phyloP scores from a whole-genome alignment of 768 basidiomycete species.

The Panellus pusillus region DNA sequence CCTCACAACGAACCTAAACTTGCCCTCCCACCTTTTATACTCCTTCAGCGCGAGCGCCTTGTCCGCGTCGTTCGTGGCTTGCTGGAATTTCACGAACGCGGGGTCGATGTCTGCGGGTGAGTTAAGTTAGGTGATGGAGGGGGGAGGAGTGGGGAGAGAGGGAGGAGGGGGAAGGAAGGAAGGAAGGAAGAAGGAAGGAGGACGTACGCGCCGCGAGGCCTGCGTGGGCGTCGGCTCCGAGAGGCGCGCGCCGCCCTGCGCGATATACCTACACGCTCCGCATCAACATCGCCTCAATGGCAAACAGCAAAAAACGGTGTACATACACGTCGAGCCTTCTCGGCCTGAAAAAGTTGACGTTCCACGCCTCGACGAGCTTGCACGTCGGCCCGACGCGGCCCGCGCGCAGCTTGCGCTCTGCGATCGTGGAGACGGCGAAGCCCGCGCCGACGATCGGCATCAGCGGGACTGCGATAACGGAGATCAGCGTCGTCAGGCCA shows the following conservation, averaged over 20 bases:
- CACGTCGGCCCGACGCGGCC: slow-evolving; percentile 17
- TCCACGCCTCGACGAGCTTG: slow-evolving; percentile 18
- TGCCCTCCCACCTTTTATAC: slow-evolving; percentile 15
- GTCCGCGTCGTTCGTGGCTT: slow-evolving; percentile 3
- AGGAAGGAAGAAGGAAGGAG: too few relatives aligned
- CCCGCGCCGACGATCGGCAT: slow-evolving; percentile 19
- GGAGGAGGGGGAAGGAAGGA: not conserved
- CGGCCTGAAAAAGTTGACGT: slow-evolving; percentile 19
- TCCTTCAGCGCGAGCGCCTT: slow-evolving; percentile 17
- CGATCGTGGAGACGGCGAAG: slow-evolving; percentile 14
- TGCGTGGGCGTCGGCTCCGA: slow-evolving; percentile 15
- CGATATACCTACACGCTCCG: too few relatives aligned
- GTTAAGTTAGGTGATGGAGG: slow-evolving; percentile 1
- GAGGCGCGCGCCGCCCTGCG: slow-evolving; percentile 11
- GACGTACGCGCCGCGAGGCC: slow-evolving; percentile 9
- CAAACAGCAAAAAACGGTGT: too few relatives aligned
- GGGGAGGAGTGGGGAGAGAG: too few relatives aligned
- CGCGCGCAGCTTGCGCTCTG: slow-evolving; percentile 19
- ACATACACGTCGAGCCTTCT: slow-evolving; percentile 16
- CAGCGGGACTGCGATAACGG: slow-evolving; percentile 10
- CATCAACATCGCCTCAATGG: too few relatives aligned
- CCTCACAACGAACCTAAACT: slow-evolving; percentile 16
- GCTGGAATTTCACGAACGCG: slow-evolving; percentile 15
- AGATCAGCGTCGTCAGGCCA: too few relatives aligned
- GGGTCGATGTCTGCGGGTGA: slow-evolving; percentile 12